Conservation (phyloP, 2,329 filamentous ascomycete species). For the Pleochaeta shiraiana region DNA sequence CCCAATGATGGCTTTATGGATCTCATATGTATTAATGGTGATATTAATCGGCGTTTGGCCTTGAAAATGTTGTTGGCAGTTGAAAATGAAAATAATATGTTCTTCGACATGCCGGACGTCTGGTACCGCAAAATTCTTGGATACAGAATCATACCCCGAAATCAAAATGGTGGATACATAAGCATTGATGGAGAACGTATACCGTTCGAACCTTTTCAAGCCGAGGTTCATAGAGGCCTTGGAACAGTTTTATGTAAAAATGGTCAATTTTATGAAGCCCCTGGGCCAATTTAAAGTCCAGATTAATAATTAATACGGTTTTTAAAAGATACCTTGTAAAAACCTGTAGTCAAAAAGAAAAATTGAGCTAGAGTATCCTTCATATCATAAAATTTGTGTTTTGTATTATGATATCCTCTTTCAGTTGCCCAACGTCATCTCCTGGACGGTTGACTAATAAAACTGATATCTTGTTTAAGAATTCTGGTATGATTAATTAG, state of each 20-base stretch:
- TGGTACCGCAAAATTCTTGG: conserved; percentile 70
- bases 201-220: conserved; percentile 78
- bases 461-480: no score
- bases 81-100: conserved; percentile 39
- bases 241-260: conserved; percentile 67
- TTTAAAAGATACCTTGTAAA: no score
- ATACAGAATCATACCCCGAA: conserved; percentile 61
- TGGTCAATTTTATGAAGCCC: conserved; percentile 46
- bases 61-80: conserved; percentile 50
- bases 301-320: no score
- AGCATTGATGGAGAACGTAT: conserved; percentile 84
- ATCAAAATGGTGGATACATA: conserved; percentile 57
- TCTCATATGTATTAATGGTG: conserved; percentile 58
- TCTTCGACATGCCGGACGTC: conserved; percentile 63
- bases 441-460: no score
- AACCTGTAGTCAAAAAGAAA: no score
- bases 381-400: no score
- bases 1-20: conserved; percentile 75
- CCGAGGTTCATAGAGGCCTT: conserved; percentile 63
- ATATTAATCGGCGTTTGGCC: conserved; percentile 42
- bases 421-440: no score
- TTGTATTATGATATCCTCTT: no score
- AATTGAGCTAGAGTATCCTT: no score
- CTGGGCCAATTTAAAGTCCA: conserved; percentile 20
- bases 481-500: no score